These are phyloP conservation scores for Paramecium sexaurelia DNA, from an alignment of 73 alveolate genomes.

Conservation along the genomic window DNA sequence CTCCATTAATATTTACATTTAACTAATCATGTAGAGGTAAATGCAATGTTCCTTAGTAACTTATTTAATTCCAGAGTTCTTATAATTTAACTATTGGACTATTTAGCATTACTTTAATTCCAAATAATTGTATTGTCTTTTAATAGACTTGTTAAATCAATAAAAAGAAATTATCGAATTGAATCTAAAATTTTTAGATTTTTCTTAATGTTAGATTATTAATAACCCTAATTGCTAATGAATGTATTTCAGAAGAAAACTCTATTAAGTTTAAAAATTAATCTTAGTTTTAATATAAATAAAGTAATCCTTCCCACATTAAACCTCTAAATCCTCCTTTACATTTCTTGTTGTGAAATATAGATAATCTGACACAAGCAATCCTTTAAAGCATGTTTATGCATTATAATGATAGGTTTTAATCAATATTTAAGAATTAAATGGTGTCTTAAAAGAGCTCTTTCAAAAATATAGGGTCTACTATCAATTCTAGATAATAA, in stretches of 20 bases:
- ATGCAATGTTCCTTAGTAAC: neutral
- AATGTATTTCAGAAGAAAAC: neutral
- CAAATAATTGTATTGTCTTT: neutral
- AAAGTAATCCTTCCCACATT: slow-evolving; percentile 23
- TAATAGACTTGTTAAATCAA: neutral
- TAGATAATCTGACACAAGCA: slow-evolving; percentile 8
- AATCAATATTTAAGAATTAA: neutral
- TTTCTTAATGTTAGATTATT: slow-evolving; percentile 39
- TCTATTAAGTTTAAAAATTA: neutral
- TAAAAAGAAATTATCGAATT: neutral
- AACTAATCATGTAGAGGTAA: neutral
- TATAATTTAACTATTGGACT: neutral
- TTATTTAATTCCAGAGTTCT: slow-evolving; percentile 34
- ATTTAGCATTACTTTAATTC: neutral
- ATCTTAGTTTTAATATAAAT: neutral
- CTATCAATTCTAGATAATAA: neutral
- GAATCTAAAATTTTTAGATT: neutral
- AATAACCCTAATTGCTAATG: neutral
- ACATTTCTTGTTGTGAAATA: slow-evolving; percentile 29
- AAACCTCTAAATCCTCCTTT: neutral
- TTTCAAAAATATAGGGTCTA: neutral
- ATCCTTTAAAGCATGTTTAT: neutral
- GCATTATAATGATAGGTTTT: neutral
- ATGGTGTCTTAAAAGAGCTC: neutral
- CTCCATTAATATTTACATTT: neutral